These are phyloP conservation scores for Talaromyces sp. DNA, from an alignment of 2,329 filamentous ascomycete genomes.

Conservation along the genomic window DNA sequence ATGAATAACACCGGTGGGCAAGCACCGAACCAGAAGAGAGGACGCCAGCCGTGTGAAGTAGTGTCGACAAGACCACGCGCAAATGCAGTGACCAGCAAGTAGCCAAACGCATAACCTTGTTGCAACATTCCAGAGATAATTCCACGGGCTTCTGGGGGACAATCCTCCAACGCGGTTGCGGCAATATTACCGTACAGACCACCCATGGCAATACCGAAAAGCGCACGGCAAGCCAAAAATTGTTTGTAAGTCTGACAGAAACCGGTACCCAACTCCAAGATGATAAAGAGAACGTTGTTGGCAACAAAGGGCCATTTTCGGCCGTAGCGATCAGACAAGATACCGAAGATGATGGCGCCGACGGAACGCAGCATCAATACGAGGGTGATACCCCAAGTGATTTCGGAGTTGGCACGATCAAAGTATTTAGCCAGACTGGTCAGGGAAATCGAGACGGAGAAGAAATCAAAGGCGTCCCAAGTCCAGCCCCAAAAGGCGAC, in stretches of 20 bases:
- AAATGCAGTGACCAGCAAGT: slow-evolving; percentile 58
- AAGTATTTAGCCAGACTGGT: slow-evolving; percentile 52
- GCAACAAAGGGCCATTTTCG: slow-evolving; percentile 59
- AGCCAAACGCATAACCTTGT: slow-evolving; percentile 62
- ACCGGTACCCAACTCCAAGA: slow-evolving; percentile 58
- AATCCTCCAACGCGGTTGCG: slow-evolving; percentile 61
- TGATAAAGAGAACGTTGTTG: slow-evolving; percentile 60
- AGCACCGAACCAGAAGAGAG: slow-evolving; percentile 85
- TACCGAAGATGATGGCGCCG: slow-evolving; percentile 56
- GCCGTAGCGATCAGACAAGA: slow-evolving; percentile 33
- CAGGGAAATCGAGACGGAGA: slow-evolving; percentile 58
- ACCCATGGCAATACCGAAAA: slow-evolving; percentile 64
- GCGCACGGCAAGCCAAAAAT: slow-evolving; percentile 56
- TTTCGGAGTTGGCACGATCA: slow-evolving; percentile 53
- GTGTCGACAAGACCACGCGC: slow-evolving; percentile 56
- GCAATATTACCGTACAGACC: slow-evolving; percentile 60
- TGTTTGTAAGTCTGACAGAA: slow-evolving; percentile 57
- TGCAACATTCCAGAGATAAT: slow-evolving; percentile 61
- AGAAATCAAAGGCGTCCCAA: slow-evolving; percentile 60
- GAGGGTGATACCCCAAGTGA: slow-evolving; percentile 56
- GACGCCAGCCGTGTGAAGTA: slow-evolving; percentile 75
- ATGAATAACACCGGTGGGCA: slow-evolving; percentile 78
- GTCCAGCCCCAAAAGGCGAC: slow-evolving; percentile 49
- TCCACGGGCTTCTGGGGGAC: slow-evolving; percentile 55
- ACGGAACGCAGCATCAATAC: slow-evolving; percentile 60